Evolutionary conservation across 768 basidiomycete species (phyloP), one percentile per base, ranked within the genome.

Genomic region (Rubroboletus pulcherrimus): DNA sequence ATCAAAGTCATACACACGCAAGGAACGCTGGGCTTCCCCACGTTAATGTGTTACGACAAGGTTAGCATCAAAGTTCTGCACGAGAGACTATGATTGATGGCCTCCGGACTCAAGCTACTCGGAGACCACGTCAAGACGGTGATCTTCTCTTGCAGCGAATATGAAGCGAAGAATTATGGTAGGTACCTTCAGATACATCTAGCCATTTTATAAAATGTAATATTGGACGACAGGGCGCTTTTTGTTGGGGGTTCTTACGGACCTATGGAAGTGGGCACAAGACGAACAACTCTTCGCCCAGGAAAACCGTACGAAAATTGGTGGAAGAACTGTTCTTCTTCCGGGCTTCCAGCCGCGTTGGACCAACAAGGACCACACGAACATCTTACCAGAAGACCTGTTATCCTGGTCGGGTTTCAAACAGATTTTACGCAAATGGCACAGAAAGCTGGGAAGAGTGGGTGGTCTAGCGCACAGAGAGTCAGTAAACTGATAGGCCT

Each of bases 121-220:
- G 85, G 86, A 8, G 90, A 93, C 41, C 87, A 91, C 59, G 79
- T 97, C 49, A 86, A 90, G 49, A 85, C 86, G 7, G 81, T 94
- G 11, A 77, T 98, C 24, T 97, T 94, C 70, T 89, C 92, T 1
- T 95, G 93, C 65, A 97, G 95, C 60, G 96, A 96, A 74, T 92
- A 92, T 62, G 95, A 99, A 73, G 94, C 93, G 12, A 84, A 89
- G 49, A 98, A 98, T 71, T 94, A 93, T 64, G 94, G 95, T 91
- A 65, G 33, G 77, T 33, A 11, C 34, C 69, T 39, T 33, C 31
- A 29, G 30, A 11, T 38, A 40, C 40, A 37, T 54, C 33, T 31
- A 21, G n/a, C 14, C 38, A 7, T 38, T 14, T 57, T 46, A 35
- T 33, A 57, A 58, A 19, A 56, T 26, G 9, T 12, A 8, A 56